These are phyloP conservation scores for Aureobasidium namibiae DNA, from an alignment of 2,329 filamentous ascomycete genomes.

Conservation along the genomic window DNA sequence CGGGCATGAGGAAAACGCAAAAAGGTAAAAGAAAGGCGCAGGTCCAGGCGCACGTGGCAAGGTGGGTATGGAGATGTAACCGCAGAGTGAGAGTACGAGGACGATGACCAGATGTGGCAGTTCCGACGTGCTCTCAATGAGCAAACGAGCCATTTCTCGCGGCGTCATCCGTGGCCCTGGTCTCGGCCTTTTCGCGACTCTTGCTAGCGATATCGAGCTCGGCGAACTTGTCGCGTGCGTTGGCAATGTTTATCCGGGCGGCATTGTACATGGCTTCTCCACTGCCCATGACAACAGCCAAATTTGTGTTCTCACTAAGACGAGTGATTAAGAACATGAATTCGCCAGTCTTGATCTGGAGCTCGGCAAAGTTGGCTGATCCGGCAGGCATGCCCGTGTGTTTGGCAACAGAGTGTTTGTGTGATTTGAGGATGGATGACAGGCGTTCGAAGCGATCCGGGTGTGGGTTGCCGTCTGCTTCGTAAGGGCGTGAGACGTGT, in stretches of 20 bases:
- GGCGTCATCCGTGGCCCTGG: neutral
- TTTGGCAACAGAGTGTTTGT: constrained; percentile 72
- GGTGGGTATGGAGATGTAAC: neutral
- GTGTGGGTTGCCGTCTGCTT: constrained; percentile 67
- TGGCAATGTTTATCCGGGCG: constrained; percentile 80
- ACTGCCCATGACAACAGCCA: constrained; percentile 83
- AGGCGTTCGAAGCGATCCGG: constrained; percentile 90
- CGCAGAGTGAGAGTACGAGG: neutral
- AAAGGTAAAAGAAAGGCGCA: neutral
- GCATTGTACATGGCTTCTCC: constrained; percentile 88
- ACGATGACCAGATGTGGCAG: neutral
- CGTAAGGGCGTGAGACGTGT: constrained; percentile 70
- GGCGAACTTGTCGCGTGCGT: constrained; percentile 75
- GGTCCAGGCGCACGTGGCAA: neutral
- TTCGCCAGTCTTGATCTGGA: constrained; percentile 69
- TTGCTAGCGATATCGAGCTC: constrained; percentile 42
- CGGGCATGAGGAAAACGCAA: neutral
- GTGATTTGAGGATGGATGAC: constrained; percentile 96
- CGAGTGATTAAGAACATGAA: constrained; percentile 95
- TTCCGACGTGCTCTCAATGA: neutral
- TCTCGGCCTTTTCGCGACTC: constrained; percentile 2
- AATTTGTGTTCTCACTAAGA: constrained; percentile 95
- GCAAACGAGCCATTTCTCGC: neutral
- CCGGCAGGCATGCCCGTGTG: constrained; percentile 75
- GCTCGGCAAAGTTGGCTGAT: constrained; percentile 70